Conservation (phyloP, 1,284 basidiomycete species). For the Cutaneotrichosporon curvatum region DNA sequence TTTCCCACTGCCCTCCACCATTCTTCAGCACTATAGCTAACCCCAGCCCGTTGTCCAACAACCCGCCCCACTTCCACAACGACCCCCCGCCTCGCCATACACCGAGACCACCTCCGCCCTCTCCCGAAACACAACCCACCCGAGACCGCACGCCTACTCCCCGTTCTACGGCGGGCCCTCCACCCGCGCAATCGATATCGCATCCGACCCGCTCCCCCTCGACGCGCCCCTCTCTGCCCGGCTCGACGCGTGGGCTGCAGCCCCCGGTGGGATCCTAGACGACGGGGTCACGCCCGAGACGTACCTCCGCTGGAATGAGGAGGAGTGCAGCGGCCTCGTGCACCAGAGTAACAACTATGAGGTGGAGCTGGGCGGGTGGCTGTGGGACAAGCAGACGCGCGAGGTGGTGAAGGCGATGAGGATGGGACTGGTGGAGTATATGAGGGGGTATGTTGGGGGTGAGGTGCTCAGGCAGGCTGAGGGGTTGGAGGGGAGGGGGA, state of each 20-base stretch:
- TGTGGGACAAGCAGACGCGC: conserved; percentile 43
- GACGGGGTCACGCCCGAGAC: conserved; percentile 39
- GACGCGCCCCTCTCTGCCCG: conserved; percentile 42
- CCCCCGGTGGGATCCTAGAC: conserved; percentile 44
- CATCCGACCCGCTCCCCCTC: conserved; percentile 43
- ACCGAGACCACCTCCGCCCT: too few relatives aligned
- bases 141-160: conserved; percentile 6
- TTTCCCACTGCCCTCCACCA: too few relatives aligned
- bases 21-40: too few relatives aligned
- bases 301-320: conserved; percentile 43
- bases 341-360: conserved; percentile 45
- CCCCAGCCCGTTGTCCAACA: too few relatives aligned
- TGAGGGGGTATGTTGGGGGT: conserved; percentile 27
- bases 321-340: conserved; percentile 38
- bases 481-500: conserved; percentile 40
- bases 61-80: too few relatives aligned
- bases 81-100: too few relatives aligned
- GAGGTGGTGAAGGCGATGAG: conserved; percentile 34
- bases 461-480: conserved; percentile 13
- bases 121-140: too few relatives aligned
- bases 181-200: conserved; percentile 34
- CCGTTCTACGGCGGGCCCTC: conserved; percentile 13
- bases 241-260: conserved; percentile 44
- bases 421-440: conserved; percentile 39
- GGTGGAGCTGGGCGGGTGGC: conserved; percentile 35